phyloP scores from a whole-genome alignment of 2,329 filamentous ascomycete species.

The Ophiosphaerella korrae region DNA sequence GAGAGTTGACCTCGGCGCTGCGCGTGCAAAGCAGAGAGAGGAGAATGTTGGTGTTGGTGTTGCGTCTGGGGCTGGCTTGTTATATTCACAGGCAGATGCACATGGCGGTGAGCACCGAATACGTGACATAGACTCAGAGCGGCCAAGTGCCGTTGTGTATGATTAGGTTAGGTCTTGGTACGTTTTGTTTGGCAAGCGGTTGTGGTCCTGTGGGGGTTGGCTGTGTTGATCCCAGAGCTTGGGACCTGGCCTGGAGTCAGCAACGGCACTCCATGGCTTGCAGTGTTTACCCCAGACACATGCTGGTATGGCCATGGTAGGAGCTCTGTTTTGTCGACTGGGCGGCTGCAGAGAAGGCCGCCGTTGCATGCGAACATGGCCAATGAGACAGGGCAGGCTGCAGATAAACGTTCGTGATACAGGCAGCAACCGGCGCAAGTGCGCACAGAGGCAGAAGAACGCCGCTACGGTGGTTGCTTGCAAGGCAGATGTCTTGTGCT shows the following conservation, averaged over 20 bases:
- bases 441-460: neutral
- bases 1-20: too few species aligned
- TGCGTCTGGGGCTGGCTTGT: conserved; percentile 3
- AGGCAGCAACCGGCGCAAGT: conserved; percentile 1
- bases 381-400: conserved; percentile 15
- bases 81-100: conserved; percentile 26
- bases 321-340: neutral
- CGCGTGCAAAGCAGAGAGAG: neutral
- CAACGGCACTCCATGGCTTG: neutral
- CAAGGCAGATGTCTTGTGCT: neutral
- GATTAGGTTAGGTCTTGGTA: too few species aligned
- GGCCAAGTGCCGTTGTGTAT: neutral
- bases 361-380: conserved; percentile 9
- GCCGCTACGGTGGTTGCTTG: neutral
- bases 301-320: neutral
- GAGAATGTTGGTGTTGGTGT: neutral
- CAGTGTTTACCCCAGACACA: neutral
- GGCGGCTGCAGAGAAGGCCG: conserved; percentile 2
- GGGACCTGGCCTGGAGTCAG: too few species aligned
- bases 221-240: too few species aligned
- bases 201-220: too few species aligned
- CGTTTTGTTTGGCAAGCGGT: too few species aligned
- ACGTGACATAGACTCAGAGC: conserved; percentile 3
- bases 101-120: conserved; percentile 30
- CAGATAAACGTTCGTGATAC: too few species aligned